These are phyloP conservation scores for Huntiella decipiens DNA, from an alignment of 2,329 filamentous ascomycete genomes.

Conservation along the genomic window DNA sequence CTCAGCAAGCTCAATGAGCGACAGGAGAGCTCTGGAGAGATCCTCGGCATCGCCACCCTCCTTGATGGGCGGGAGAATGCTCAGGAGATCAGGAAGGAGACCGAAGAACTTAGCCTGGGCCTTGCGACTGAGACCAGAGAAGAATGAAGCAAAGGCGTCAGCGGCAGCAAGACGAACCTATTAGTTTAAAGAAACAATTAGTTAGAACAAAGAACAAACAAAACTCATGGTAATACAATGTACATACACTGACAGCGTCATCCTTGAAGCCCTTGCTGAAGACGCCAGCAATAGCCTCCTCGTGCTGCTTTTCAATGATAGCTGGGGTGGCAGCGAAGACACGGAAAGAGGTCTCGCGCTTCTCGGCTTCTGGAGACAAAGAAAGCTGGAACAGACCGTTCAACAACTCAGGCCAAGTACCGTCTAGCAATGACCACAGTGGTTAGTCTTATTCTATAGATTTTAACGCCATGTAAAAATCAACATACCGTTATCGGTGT, in stretches of 20 bases:
- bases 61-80: constrained; percentile 86
- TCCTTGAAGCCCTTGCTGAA: constrained; percentile 90
- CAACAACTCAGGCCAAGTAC: constrained; percentile 79
- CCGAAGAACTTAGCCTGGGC: constrained; percentile 71
- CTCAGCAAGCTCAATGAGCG: constrained; percentile 87
- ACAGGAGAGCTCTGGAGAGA: constrained; percentile 72
- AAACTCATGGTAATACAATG: not conserved
- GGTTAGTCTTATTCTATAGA: not conserved
- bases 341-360: constrained; percentile 82
- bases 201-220: not conserved
- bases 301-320: constrained; percentile 90
- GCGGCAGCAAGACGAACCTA: constrained; percentile 83
- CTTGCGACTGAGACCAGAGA: constrained; percentile 77
- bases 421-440: constrained; percentile 31
- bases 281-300: constrained; percentile 70
- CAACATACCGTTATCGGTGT: constrained; percentile 68
- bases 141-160: constrained; percentile 93
- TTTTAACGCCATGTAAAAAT: not conserved
- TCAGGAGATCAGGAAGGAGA: constrained; percentile 78
- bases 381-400: constrained; percentile 75
- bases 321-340: constrained; percentile 90
- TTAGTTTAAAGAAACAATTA: not conserved
- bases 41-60: constrained; percentile 79
- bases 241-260: constrained; percentile 52
- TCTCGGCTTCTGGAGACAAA: constrained; percentile 62